phyloP scores from a whole-genome alignment of 2,329 filamentous ascomycete genomes.

The Colletotrichum sp. region DNA sequence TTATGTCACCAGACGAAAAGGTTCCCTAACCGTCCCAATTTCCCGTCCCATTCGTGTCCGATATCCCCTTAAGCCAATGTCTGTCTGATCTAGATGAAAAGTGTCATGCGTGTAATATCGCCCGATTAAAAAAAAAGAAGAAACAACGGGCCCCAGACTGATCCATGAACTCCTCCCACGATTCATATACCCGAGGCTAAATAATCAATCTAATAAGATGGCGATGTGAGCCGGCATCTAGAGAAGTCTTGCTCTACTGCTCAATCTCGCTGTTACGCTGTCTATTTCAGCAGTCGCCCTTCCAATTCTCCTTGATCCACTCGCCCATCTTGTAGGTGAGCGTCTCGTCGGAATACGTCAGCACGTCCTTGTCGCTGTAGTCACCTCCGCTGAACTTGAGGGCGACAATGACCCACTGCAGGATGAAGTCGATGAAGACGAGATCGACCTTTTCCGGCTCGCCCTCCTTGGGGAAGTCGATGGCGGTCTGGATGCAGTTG shows the following conservation, averaged over 20 bases:
- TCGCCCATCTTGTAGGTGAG: conserved; percentile 60
- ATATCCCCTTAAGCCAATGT: not conserved
- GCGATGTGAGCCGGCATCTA: not conserved
- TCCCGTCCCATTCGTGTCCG: not conserved
- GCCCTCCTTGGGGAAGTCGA: conserved; percentile 61
- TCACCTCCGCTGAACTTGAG: conserved; percentile 65
- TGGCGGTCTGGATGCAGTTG: conserved; percentile 78
- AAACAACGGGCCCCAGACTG: not conserved
- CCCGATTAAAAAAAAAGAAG: not conserved
- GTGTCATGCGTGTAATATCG: not conserved
- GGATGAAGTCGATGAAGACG: conserved; percentile 90
- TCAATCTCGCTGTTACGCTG: not conserved
- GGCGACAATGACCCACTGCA: conserved; percentile 80
- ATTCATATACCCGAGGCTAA: not conserved
- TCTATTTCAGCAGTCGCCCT: conserved; percentile 45
- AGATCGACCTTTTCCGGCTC: conserved; percentile 80
- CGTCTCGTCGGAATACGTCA: conserved; percentile 56
- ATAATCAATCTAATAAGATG: not conserved
- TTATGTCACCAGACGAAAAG: not conserved
- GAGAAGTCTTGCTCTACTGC: not conserved
- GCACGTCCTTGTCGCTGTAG: conserved; percentile 52
- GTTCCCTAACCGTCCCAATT: not conserved
- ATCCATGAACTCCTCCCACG: not conserved
- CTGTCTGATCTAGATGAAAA: not conserved
- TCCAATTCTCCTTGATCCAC: conserved; percentile 68